Evolutionary conservation across 2,329 filamentous ascomycete species (phyloP).

Genomic region (Rasamsonia emersonii): DNA sequence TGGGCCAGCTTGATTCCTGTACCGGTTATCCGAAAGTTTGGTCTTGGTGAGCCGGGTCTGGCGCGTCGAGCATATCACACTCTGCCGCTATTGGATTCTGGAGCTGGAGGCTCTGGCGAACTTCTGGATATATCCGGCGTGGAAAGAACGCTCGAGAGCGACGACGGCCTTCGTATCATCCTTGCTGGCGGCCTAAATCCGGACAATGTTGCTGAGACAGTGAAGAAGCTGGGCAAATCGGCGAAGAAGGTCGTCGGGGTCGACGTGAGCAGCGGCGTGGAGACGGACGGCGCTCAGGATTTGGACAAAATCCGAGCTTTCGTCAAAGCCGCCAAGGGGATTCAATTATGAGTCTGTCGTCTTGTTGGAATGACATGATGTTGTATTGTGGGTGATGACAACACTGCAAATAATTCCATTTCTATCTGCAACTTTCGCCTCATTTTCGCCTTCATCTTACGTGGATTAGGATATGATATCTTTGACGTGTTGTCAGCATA

Average conservation of each 20-base stretch:
- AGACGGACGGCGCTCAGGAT: conserved; percentile 72
- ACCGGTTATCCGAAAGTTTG: conserved; percentile 81
- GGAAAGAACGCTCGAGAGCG: conserved; percentile 54
- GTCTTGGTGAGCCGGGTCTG: conserved; percentile 64
- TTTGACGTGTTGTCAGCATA: too few species aligned
- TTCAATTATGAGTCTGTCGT: conserved; percentile 15
- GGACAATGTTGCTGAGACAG: conserved; percentile 62
- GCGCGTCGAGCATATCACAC: conserved; percentile 71
- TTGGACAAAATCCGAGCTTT: conserved; percentile 74
- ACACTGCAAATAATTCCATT: too few species aligned
- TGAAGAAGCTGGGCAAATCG: conserved; percentile 55
- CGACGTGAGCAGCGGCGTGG: conserved; percentile 91
- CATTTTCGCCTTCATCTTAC: too few species aligned
- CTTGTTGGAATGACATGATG: too few species aligned
- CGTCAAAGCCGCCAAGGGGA: conserved; percentile 61
- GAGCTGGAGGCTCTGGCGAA: conserved; percentile 71
- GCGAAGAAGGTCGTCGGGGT: conserved; percentile 64
- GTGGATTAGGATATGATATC: too few species aligned
- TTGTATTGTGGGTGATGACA: too few species aligned
- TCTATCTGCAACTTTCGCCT: too few species aligned
- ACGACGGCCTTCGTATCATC: conserved; percentile 64
- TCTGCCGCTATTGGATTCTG: conserved; percentile 78
- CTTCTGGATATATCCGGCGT: conserved; percentile 65
- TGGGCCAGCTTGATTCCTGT: conserved; percentile 87
- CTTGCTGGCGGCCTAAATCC: conserved; percentile 79